Evolutionary conservation across 2,329 filamentous ascomycete genomes (phyloP).

Genomic region (Cercospora beticola): DNA sequence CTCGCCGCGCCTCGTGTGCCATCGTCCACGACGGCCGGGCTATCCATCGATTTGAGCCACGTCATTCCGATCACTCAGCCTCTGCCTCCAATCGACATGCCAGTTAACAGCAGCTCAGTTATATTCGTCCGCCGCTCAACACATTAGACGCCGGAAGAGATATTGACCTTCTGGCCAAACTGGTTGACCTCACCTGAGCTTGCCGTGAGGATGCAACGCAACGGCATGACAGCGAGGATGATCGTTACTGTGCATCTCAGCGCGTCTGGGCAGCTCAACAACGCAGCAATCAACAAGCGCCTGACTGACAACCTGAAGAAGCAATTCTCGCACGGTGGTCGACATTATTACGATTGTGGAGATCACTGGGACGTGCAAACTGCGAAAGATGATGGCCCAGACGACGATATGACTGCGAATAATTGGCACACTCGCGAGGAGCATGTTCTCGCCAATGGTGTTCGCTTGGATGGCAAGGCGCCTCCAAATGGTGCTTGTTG

Average conservation of each 20-base stretch:
- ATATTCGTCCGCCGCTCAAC: not conserved
- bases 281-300: not conserved
- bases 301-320: not conserved
- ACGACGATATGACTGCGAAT: not conserved
- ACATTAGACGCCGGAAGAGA: not conserved
- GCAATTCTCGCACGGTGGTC: not conserved
- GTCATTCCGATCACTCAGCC: not conserved
- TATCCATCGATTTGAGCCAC: not conserved
- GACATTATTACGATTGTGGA: not conserved
- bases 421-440: not conserved
- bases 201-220: not conserved
- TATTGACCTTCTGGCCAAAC: not conserved
- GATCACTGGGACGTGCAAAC: not conserved
- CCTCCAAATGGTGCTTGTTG: not conserved
- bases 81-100: not conserved
- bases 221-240: not conserved
- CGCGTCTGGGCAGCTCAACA: not conserved
- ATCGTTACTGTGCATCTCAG: not conserved
- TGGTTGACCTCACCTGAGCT: not conserved
- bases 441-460: not conserved
- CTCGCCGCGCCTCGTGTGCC: not conserved
- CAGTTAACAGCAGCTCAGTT: not conserved
- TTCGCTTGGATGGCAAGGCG: not conserved
- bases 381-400: not conserved
- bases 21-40: not conserved